These are phyloP conservation scores for Penstemon barbatus DNA, from an alignment of 257 asterid species.

Conservation along the genomic window DNA sequence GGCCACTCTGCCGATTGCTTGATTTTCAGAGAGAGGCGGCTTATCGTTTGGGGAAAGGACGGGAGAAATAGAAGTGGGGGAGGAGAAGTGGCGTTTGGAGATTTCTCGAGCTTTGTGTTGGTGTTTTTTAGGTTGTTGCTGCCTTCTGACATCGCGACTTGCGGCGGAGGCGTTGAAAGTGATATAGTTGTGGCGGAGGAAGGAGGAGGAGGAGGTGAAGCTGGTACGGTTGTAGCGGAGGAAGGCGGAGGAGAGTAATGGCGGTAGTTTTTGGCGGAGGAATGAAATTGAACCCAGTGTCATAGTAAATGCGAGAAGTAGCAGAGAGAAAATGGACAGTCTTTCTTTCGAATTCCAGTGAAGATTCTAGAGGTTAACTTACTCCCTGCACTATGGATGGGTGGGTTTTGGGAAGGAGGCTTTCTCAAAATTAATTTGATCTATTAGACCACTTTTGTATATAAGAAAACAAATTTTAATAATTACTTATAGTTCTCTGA, in stretches of 20 bases:
- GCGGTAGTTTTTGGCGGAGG: slow-evolving; percentile 43
- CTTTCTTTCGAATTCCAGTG: too few relatives aligned
- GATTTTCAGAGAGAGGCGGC: slow-evolving; percentile 53
- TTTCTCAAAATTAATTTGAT: too few relatives aligned
- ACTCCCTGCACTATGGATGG: too few relatives aligned
- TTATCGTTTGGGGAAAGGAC: slow-evolving; percentile 57
- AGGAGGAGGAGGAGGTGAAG: slow-evolving; percentile 36
- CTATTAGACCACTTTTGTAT: too few relatives aligned
- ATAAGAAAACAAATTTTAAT: too few relatives aligned
- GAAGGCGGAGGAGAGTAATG: slow-evolving; percentile 39
- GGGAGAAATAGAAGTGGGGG: slow-evolving; percentile 47
- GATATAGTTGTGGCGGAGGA: slow-evolving; percentile 39
- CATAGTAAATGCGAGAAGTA: slow-evolving; percentile 27
- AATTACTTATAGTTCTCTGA: too few relatives aligned
- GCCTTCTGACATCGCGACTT: slow-evolving; percentile 40
- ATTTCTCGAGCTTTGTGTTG: slow-evolving; percentile 72
- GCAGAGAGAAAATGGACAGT: too few relatives aligned
- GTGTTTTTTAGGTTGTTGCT: slow-evolving; percentile 58
- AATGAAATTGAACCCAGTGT: slow-evolving; percentile 48
- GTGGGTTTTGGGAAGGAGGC: too few relatives aligned
- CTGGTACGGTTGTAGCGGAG: slow-evolving; percentile 28
- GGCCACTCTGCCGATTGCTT: slow-evolving; percentile 84
- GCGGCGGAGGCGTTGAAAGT: not conserved
- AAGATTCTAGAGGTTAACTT: too few relatives aligned
- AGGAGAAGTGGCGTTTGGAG: slow-evolving; percentile 58